Conservation (phyloP, 805 yeast species). For the Candida hungchunana region DNA sequence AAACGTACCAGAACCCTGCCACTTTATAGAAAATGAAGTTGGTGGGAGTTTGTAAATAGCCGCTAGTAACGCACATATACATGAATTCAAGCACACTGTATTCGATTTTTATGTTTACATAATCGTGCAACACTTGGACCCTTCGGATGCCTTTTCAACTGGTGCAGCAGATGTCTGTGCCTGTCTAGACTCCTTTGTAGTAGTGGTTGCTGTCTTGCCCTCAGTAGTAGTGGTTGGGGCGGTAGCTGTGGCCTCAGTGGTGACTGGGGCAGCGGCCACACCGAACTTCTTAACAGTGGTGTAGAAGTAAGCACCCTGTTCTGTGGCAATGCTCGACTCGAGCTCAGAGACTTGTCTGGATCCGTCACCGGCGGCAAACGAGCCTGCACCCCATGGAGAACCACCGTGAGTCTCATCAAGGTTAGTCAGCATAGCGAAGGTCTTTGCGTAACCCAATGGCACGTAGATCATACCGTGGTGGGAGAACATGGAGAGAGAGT, state of each 20-base stretch:
- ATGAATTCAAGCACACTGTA: too few species aligned
- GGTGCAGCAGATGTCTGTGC: slow-evolving; percentile 18
- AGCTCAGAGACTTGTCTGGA: slow-evolving; percentile 60
- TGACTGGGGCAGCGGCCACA: slow-evolving; percentile 8
- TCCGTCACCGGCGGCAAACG: slow-evolving; percentile 72
- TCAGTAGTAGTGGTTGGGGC: slow-evolving; percentile 11
- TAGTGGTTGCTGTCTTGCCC: slow-evolving; percentile 19
- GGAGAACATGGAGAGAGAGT: slow-evolving; percentile 51
- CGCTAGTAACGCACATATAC: too few species aligned
- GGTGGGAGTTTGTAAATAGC: too few species aligned
- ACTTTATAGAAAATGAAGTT: slow-evolving; percentile 33
- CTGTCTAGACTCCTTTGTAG: slow-evolving; percentile 18
- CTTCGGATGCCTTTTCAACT: slow-evolving; percentile 22
- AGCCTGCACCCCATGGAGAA: slow-evolving; percentile 86
- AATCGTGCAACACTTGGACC: slow-evolving; percentile 28
- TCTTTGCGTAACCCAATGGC: slow-evolving; percentile 68
- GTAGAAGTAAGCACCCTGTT: slow-evolving; percentile 40
- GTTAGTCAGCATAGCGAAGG: slow-evolving; percentile 51
- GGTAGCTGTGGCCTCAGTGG: slow-evolving; percentile 7
- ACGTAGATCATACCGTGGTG: slow-evolving; percentile 78
- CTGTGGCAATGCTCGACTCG: slow-evolving; percentile 47
- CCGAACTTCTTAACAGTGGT: slow-evolving; percentile 36
- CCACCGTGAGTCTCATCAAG: slow-evolving; percentile 74
- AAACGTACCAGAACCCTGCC: slow-evolving; percentile 54
- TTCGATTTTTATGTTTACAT: too few species aligned